phyloP scores from a whole-genome alignment of 108 stramenopile species.

The Bacterosira constricta region DNA sequence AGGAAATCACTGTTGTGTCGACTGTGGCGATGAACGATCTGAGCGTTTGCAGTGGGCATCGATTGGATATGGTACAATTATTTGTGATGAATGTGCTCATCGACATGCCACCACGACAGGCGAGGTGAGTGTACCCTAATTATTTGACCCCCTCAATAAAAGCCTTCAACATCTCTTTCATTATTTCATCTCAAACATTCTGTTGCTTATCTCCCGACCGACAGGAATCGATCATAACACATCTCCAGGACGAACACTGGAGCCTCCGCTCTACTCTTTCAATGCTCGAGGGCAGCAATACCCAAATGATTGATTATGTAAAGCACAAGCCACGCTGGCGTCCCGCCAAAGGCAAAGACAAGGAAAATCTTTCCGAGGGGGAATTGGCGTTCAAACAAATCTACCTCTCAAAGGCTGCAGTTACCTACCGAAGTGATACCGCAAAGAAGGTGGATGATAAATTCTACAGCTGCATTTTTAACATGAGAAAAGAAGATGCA shows the following conservation, averaged over 20 bases:
- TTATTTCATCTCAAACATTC: neutral
- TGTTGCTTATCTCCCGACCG: neutral
- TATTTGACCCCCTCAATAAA: neutral
- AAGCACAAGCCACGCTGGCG: conserved; percentile 31
- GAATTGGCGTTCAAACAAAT: conserved; percentile 38
- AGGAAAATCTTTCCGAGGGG: conserved; percentile 18
- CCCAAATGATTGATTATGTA: conserved; percentile 37
- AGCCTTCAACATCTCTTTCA: neutral
- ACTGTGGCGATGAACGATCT: conserved; percentile 24
- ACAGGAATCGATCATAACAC: conserved; percentile 29
- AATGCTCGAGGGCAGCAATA: conserved; percentile 26
- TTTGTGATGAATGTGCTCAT: conserved; percentile 31
- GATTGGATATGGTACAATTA: conserved; percentile 31
- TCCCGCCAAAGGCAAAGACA: conserved; percentile 1
- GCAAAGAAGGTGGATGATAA: conserved; percentile 18
- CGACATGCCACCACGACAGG: conserved; percentile 17
- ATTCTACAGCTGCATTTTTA: neutral
- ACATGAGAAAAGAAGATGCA: conserved; percentile 2
- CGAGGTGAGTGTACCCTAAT: conserved; percentile 10
- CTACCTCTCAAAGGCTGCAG: conserved; percentile 28
- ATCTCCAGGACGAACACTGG: conserved; percentile 21
- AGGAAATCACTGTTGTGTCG: conserved; percentile 42
- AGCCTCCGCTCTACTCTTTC: conserved; percentile 24
- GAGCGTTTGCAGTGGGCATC: conserved; percentile 14
- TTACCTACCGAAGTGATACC: conserved; percentile 10